Percentiles rank a stretch among this genome's conserved stretches.
Conservation (phyloP, 148 eudicot species). For the Vaccinium darrowii region DNA sequence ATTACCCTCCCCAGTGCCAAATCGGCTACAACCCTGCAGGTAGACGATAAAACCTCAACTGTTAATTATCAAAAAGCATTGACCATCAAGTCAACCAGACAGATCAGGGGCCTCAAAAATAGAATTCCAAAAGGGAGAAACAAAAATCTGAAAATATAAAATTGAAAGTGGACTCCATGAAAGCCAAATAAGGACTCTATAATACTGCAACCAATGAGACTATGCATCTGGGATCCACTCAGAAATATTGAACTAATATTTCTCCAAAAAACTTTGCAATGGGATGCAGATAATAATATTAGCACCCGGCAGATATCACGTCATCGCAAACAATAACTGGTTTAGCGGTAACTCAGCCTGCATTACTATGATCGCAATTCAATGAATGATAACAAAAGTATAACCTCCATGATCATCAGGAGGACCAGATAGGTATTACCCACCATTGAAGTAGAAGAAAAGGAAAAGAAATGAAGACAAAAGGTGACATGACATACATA, state of each 20-base stretch:
- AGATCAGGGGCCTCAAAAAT: not conserved
- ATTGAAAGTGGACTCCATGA: not conserved
- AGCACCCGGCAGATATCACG: not conserved
- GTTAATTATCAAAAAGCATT: not conserved
- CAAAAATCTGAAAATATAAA: not conserved
- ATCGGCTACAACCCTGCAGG: conserved; percentile 29
- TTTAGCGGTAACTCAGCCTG: not conserved
- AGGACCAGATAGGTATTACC: not conserved
- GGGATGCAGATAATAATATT: not conserved
- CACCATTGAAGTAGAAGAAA: not conserved
- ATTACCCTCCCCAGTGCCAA: conserved; percentile 23
- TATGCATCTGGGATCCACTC: not conserved
- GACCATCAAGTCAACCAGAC: conserved; percentile 3
- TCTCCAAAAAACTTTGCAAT: not conserved
- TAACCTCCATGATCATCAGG: not conserved
- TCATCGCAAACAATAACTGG: not conserved
- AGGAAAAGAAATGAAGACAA: not conserved
- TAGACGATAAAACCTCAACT: not conserved
- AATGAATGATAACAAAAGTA: not conserved
- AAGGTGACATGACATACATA: not conserved
- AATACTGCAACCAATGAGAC: not conserved
- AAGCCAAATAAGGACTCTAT: not conserved
- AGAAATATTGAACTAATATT: not conserved
- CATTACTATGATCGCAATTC: not conserved
- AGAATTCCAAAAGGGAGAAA: not conserved